phyloP scores from a whole-genome alignment of 306 rosid species.

The Phaseolus lunatus region DNA sequence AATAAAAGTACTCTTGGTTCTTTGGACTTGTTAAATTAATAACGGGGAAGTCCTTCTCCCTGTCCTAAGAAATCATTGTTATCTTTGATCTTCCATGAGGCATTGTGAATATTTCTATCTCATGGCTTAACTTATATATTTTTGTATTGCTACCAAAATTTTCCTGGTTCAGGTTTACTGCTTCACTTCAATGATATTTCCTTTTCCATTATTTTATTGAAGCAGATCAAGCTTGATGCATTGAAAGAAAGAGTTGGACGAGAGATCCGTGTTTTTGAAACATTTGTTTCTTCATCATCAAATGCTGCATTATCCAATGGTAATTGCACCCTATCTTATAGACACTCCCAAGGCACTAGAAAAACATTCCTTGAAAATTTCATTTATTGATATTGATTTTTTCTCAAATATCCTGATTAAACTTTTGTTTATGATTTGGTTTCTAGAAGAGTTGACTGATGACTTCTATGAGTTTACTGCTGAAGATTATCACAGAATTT shows the following conservation, averaged over 20 bases:
- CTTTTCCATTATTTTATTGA: conserved; percentile 26
- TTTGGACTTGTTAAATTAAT: not conserved
- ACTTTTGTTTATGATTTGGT: conserved; percentile 15
- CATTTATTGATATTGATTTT: not conserved
- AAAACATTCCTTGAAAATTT: not conserved
- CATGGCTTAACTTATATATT: conserved; percentile 7
- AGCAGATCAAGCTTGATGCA: conserved; percentile 69
- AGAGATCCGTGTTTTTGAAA: conserved; percentile 79
- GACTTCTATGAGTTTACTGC: conserved; percentile 83
- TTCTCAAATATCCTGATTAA: conserved; percentile 16
- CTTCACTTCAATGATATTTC: conserved; percentile 20
- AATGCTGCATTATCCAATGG: conserved; percentile 55
- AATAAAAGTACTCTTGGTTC: not conserved
- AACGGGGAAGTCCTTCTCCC: not conserved
- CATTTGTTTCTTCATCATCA: conserved; percentile 57
- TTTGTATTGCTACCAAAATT: conserved; percentile 14
- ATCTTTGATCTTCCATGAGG: not conserved
- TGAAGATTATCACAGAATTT: conserved; percentile 72
- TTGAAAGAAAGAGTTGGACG: conserved; percentile 74
- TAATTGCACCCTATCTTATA: conserved; percentile 38
- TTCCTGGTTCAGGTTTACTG: conserved; percentile 10
- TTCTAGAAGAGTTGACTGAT: conserved; percentile 65
- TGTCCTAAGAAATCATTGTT: conserved; percentile 18
- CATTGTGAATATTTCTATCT: not conserved
- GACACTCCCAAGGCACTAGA: not conserved